Evolutionary conservation across 2,329 filamentous ascomycete species (phyloP), one percentile per base, ranked within the genome.

Genomic region (Arthrobotrys iridis): DNA sequence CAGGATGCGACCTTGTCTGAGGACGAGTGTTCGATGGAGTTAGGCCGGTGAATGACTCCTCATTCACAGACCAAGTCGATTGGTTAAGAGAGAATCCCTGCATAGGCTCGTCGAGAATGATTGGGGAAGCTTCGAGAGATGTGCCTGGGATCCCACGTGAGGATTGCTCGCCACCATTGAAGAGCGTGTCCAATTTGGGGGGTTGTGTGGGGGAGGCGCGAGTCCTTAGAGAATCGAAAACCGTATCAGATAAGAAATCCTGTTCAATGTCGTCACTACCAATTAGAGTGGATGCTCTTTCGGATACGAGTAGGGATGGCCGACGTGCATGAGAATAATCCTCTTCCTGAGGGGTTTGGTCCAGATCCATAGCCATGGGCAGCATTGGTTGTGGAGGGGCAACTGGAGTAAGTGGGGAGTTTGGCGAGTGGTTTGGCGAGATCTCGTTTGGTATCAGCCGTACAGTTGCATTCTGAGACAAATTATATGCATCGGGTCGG

Each of bases 181-280:
- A 76, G 6, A 76, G 45, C 8, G 64, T 76, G 46, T 76, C 72
- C 50, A 76, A 28, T n/a, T 71, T 71, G 7, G 72, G 72, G 18
- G 72, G 65, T 8, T 76, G 72, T 7, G 72, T 71, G 30, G 72
- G 72, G 45, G 78, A 79, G 45, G 77, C 76, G 46, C 79, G 78
- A 8, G 79, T 80, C 43, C 79, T 77, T 67, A 80, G 64, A 52
- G 79, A 80, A 74, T 80, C 79, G 67, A 79, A 80, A 37, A 79
- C 76, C 10, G 78, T 80, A 45, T 80, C 79, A 48, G 77, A 79
- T 57, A 78, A 77, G 58, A 79, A 79, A 58, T 79, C 78, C 59
- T 78, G 76, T 66, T 79, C 73, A 68, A 79, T 77, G 67, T 72
- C 76, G 62, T 80, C 79, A 64, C 79, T 79, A 43, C 79, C 79